phyloP scores from a whole-genome alignment of 768 basidiomycete genomes.

The Kwoniella sp. region DNA sequence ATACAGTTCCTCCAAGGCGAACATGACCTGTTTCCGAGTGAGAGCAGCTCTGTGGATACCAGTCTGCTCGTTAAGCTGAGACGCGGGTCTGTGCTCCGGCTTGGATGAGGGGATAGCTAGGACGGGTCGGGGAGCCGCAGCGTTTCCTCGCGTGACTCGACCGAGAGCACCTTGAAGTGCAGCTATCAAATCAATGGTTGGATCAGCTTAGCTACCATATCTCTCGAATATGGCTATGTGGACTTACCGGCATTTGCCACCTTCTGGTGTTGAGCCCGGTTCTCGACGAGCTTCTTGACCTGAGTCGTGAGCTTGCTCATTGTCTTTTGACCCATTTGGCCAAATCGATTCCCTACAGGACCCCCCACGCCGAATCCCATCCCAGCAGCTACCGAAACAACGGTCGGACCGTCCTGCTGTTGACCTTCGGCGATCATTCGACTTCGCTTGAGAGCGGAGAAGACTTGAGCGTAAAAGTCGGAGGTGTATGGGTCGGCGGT shows the following conservation, averaged over 20 bases:
- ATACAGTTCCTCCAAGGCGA: constrained; percentile 79
- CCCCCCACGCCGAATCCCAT: constrained; percentile 80
- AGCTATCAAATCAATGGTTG: constrained; percentile 21
- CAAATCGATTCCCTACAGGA: constrained; percentile 39
- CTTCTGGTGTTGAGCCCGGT: constrained; percentile 60
- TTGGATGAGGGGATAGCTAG: constrained; percentile 72
- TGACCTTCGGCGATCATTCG: constrained; percentile 67
- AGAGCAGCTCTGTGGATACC: constrained; percentile 58
- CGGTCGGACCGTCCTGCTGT: constrained; percentile 57
- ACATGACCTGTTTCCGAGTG: constrained; percentile 73
- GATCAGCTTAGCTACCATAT: constrained; percentile 3
- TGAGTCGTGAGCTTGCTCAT: constrained; percentile 62
- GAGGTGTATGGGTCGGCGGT: constrained; percentile 96
- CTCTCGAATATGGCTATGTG: too few species aligned
- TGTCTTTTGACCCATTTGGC: constrained; percentile 48
- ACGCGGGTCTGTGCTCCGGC: constrained; percentile 52
- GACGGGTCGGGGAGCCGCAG: constrained; percentile 93
- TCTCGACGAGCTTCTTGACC: constrained; percentile 93
- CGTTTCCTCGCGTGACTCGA: constrained; percentile 89
- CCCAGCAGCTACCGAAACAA: constrained; percentile 76
- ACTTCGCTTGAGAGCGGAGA: constrained; percentile 78
- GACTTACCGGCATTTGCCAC: constrained; percentile 32
- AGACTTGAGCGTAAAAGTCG: constrained; percentile 98
- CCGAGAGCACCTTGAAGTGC: constrained; percentile 87
- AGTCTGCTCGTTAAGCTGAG: constrained; percentile 44